Conservation (phyloP, 2,329 filamentous ascomycete genomes). For the Helminthosporium solani region DNA sequence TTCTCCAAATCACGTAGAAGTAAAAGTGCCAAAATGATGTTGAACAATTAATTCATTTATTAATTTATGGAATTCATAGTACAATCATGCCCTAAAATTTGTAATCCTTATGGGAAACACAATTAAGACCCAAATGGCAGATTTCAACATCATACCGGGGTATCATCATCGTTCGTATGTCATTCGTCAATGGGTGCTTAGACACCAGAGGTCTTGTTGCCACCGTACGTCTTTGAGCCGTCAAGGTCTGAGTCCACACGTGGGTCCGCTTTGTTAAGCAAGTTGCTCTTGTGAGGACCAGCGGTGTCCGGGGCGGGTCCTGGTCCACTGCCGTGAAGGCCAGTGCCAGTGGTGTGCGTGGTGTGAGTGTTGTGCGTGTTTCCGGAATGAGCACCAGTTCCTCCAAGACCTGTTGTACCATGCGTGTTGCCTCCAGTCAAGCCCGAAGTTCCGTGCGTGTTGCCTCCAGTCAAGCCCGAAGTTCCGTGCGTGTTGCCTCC, state of each 20-base stretch:
- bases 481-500: constrained; percentile 4
- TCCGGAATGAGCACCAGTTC: constrained; percentile 19
- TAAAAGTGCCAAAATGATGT: no score
- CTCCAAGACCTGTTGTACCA: neutral
- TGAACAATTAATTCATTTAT: no score
- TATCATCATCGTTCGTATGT: neutral
- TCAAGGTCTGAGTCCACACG: constrained; percentile 40
- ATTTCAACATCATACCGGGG: constrained; percentile 1
- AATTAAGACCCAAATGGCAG: constrained; percentile 1
- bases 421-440: constrained; percentile 6
- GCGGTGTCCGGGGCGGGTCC: constrained; percentile 34
- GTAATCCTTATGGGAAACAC: neutral
- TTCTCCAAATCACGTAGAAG: no score
- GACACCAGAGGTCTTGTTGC: constrained; percentile 27
- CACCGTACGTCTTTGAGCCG: constrained; percentile 32
- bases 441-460: constrained; percentile 5
- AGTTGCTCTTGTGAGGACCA: constrained; percentile 36
- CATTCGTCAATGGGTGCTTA: neutral
- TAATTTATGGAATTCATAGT: neutral
- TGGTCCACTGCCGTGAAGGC: constrained; percentile 13
- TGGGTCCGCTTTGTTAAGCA: constrained; percentile 41
- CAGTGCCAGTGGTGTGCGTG: constrained; percentile 12
- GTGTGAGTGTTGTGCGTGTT: constrained; percentile 6
- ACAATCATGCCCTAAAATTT: neutral
- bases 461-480: constrained; percentile 14